Conservation (phyloP, 73 alveolate genomes). For the Paramecium primaurelia region DNA sequence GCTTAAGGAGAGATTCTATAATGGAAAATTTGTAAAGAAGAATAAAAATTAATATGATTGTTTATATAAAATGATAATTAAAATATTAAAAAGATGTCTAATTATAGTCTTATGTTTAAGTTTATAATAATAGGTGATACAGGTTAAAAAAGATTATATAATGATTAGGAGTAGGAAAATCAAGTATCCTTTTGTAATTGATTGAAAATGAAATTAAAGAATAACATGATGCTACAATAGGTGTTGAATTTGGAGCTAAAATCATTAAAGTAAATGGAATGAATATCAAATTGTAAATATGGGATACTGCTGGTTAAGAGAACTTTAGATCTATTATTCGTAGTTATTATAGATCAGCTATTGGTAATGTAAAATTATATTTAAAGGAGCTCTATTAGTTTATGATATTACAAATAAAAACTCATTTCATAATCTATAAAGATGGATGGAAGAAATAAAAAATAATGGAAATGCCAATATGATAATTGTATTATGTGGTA, state of each 20-base stretch:
- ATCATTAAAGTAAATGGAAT: slow-evolving; percentile 60
- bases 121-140: slow-evolving; percentile 70
- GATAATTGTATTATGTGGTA: background rate
- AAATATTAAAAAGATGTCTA: slow-evolving; percentile 39
- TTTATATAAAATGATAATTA: background rate
- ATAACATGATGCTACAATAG: slow-evolving; percentile 69
- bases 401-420: slow-evolving; percentile 13
- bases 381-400: background rate
- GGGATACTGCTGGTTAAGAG: slow-evolving; percentile 67
- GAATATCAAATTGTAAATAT: slow-evolving; percentile 66
- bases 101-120: slow-evolving; percentile 62
- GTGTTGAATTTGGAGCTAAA: slow-evolving; percentile 72
- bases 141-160: slow-evolving; percentile 35
- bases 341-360: slow-evolving; percentile 20
- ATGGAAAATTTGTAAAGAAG: slow-evolving; percentile 22
- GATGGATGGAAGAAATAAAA: slow-evolving; percentile 21
- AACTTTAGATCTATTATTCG: background rate
- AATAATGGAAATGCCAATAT: slow-evolving; percentile 22
- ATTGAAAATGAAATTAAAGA: slow-evolving; percentile 65
- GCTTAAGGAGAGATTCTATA: slow-evolving; percentile 3
- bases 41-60: background rate
- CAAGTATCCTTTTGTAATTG: slow-evolving; percentile 66
- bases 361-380: background rate
- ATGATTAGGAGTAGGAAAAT: slow-evolving; percentile 67
- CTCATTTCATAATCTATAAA: background rate